Evolutionary conservation across 768 basidiomycete genomes (phyloP).

Genomic region (Phaffia tasmanica): DNA sequence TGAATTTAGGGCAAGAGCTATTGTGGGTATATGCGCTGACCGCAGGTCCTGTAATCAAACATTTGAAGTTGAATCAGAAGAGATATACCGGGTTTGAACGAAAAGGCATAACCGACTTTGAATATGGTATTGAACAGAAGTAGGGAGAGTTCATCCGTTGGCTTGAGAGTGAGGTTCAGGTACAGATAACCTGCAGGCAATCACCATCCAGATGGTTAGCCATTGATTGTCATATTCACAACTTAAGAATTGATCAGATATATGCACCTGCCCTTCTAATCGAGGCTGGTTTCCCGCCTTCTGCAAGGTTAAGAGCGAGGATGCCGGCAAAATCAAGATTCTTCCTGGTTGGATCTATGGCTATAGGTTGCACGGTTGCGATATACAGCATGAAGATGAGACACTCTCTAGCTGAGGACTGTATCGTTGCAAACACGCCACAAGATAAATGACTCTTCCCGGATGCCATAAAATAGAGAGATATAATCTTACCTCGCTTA

Average conservation of each 20-base stretch:
- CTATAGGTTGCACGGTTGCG: conserved; percentile 39
- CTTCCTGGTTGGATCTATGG: conserved; percentile 29
- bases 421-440: conserved; percentile 46
- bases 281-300: conserved; percentile 48
- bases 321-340: conserved; percentile 60
- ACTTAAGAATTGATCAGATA: background rate
- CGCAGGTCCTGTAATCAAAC: conserved; percentile 55
- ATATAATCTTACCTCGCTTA: conserved; percentile 1
- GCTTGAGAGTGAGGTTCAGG: conserved; percentile 60
- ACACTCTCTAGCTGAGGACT: conserved; percentile 58
- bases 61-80: background rate
- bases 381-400: conserved; percentile 64
- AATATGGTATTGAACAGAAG: conserved; percentile 79
- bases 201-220: too few relatives aligned
- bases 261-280: conserved; percentile 59
- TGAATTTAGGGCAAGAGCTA: conserved; percentile 62
- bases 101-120: conserved; percentile 46
- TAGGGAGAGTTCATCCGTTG: conserved; percentile 56
- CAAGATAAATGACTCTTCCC: background rate
- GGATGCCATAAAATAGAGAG: too few relatives aligned
- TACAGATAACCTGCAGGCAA: conserved; percentile 57
- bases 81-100: background rate
- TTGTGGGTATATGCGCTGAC: conserved; percentile 46
- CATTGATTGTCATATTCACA: background rate
- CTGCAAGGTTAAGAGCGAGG: conserved; percentile 66